These are phyloP conservation scores for Talaromyces albobiverticillius DNA, from an alignment of 2,329 filamentous ascomycete genomes.

Conservation along the genomic window DNA sequence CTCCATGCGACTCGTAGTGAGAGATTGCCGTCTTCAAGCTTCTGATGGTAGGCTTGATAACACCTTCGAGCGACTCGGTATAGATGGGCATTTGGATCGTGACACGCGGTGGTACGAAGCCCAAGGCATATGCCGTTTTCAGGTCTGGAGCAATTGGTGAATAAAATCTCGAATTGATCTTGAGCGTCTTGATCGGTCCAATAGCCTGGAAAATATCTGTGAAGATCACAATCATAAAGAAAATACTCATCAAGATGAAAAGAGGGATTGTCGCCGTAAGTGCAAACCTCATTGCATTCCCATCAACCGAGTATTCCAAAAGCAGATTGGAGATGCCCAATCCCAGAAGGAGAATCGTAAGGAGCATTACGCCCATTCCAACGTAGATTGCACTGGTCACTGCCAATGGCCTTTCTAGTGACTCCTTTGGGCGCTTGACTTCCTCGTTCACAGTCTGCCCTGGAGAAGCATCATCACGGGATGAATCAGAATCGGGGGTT, in stretches of 20 bases:
- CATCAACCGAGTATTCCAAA: slow-evolving; percentile 38
- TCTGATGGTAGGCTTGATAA: slow-evolving; percentile 59
- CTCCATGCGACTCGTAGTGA: slow-evolving; percentile 47
- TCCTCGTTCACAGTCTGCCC: slow-evolving; percentile 18
- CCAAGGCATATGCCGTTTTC: slow-evolving; percentile 17
- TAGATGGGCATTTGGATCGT: slow-evolving; percentile 87
- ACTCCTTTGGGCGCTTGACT: slow-evolving; percentile 31
- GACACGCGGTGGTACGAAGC: slow-evolving; percentile 35
- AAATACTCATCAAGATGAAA: slow-evolving; percentile 40
- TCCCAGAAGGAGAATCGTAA: slow-evolving; percentile 40
- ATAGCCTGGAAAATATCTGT: slow-evolving; percentile 52
- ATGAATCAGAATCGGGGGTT: not conserved
- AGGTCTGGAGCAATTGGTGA: slow-evolving; percentile 27
- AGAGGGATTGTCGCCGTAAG: slow-evolving; percentile 33
- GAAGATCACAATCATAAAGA: slow-evolving; percentile 50
- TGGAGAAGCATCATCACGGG: slow-evolving; percentile 8
- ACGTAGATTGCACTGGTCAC: slow-evolving; percentile 39
- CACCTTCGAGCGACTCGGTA: slow-evolving; percentile 73
- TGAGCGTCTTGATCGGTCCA: slow-evolving; percentile 48
- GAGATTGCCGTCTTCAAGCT: slow-evolving; percentile 58
- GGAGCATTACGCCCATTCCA: slow-evolving; percentile 36
- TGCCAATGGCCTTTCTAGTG: slow-evolving; percentile 41
- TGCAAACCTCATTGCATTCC: slow-evolving; percentile 29
- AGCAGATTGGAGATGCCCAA: slow-evolving; percentile 37
- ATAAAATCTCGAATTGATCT: slow-evolving; percentile 46